Evolutionary conservation across 495 filamentous ascomycete species (phyloP), one percentile per base, ranked within the genome.

Genomic region (Rhizodiscina lignyota): DNA sequence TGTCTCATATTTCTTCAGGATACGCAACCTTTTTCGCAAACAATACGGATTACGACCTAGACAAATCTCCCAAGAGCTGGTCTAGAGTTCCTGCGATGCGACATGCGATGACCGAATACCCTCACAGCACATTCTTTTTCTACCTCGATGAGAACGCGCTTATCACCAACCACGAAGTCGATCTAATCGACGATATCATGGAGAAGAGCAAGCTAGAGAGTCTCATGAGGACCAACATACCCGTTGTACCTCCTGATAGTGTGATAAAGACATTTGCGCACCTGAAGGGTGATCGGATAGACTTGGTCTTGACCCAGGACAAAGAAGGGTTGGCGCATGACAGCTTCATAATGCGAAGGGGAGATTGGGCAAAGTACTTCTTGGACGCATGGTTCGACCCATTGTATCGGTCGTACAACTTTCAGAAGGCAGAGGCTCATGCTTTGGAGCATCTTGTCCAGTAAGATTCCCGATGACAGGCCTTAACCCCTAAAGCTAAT

Each of bases 371-470:
- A 4, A 74, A 72, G 36, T 96, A 83, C 62, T 80, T 99, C 47
- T 59, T 96, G 28, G 91, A 96, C 53, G 77, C 84, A 0, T 99
- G 91, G 91, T 94, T 84, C 47, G 85, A 94, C 55, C 91, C 91
- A 19, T 52, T 96, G 26, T 96, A 85, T 58, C 70, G 87, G 35
- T 78, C 64, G 41, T 96, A 96, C 59, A 89, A 89, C 47, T 96
- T 96, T 50, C 83, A 87, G 49, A 94, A 86, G 55, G 85, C 83
- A 1, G 91, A 99, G 53, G 69, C 64, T 18, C 86, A 96, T 66
- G 86, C 85, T 31, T 56, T 99, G 67, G 91, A 54, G 41, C 56
- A 60, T 43, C 54, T 60, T 24, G 56, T 60, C 36, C 56, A 60
- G 53, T 54, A 43, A 18, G 51, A 36, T 24, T 35, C 17, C 33